Base-by-base conservation (phyloP, 2,329 filamentous ascomycete species). In the Bipolaris gigantea region DNA sequence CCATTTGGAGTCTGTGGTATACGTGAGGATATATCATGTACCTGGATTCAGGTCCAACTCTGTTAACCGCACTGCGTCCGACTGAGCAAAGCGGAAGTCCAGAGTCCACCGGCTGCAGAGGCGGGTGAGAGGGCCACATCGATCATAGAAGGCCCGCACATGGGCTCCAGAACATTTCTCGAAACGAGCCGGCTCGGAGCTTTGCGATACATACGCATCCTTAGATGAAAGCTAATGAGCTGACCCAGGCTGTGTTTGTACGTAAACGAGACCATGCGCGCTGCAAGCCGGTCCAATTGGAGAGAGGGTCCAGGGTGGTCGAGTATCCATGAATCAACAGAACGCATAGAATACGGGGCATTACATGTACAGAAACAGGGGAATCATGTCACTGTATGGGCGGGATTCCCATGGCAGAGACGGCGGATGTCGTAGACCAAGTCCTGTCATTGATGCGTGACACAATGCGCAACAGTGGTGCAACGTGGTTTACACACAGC, bases 201-300 rank as follows among this genome's bases (percentile, higher is more conserved):
- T 43, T 32, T 21, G 21, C 33, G 27, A 30, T 30, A 30, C 27
- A 16, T 47, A 25, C 16, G 18, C 48, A 42, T 41, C 47, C 36
- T 51, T 27, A 19, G 33, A 19, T 35, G 6, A 57, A 25, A 27
- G 45, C 53, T 47, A 27, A 32, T 53, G 41, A 45, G 42, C 19
- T 41, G 36, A 46, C 23, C 33, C 50, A 11, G 42, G 40, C 40
- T 27, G 32, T 46, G 40, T 55, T 49, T 38, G 50, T 23, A 56
- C 59, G 43, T 58, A 49, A 53, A 60, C 55, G 55, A 52, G 57
- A 38, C 47, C 53, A 53, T 59, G 55, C 50, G 56, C 55, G 39
- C 30, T 42, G 21, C 40, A 39, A 16, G 34, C n/a, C 19, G 39
- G 9, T 34, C 47, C 53, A 48, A 59, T 56, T 53, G 44, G 46